Conservation (phyloP, 768 basidiomycete species). For the Dentipellis sp. region DNA sequence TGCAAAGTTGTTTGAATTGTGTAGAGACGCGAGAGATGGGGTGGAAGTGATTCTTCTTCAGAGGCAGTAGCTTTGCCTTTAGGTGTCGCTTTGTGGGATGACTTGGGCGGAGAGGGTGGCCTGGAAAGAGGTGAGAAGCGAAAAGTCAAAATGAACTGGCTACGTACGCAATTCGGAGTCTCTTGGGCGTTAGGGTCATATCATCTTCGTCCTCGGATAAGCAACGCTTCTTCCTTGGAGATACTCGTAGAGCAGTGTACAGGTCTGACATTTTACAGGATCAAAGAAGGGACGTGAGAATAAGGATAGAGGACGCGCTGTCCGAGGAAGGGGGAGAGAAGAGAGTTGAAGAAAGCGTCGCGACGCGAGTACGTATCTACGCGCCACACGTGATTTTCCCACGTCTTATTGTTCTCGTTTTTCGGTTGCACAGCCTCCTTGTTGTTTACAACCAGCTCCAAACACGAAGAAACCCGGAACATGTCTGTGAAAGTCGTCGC, state of each 20-base stretch:
- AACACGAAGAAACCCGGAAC: too few species aligned
- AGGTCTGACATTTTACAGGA: conserved; percentile 42
- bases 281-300: neutral
- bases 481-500: too few species aligned
- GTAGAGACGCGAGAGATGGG: conserved; percentile 51
- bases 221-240: conserved; percentile 62
- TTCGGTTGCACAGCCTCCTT: neutral
- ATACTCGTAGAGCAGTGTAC: conserved; percentile 52
- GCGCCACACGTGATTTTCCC: conserved; percentile 10
- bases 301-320: neutral
- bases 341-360: neutral
- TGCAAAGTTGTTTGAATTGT: conserved; percentile 63
- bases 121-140: conserved; percentile 22
- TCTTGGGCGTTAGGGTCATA: conserved; percentile 55
- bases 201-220: conserved; percentile 43
- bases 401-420: neutral
- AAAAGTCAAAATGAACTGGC: conserved; percentile 2
- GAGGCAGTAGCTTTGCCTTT: conserved; percentile 13
- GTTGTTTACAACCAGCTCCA: too few species aligned
- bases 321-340: neutral
- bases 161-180: conserved; percentile 45
- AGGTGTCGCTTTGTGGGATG: conserved; percentile 26
- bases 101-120: conserved; percentile 51
- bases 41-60: conserved; percentile 32
- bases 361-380: neutral